phyloP scores from a whole-genome alignment of 2,329 filamentous ascomycete genomes.

The Aspergillus sp. region DNA sequence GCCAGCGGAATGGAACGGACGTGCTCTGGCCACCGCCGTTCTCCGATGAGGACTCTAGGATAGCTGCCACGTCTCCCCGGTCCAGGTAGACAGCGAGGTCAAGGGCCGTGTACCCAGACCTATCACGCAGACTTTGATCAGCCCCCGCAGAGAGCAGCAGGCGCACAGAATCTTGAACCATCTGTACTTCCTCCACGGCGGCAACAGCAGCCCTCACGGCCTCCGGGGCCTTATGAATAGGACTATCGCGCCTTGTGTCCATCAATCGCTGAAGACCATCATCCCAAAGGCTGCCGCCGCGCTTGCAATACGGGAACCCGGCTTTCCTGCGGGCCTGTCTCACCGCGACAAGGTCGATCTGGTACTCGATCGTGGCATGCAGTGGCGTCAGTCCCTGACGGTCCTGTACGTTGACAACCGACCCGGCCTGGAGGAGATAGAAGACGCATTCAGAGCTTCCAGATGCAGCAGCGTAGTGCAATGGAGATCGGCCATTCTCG shows the following conservation, averaged over 20 bases:
- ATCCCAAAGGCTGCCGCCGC: neutral
- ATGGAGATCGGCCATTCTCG: constrained; percentile 7
- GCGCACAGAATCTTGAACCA: neutral
- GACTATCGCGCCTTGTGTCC: neutral
- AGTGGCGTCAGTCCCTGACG: neutral
- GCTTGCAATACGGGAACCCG: neutral
- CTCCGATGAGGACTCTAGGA: neutral
- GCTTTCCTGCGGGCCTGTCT: neutral
- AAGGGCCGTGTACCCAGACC: neutral
- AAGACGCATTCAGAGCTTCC: constrained; percentile 7
- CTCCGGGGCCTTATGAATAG: neutral
- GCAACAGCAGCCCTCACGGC: neutral
- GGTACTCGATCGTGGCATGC: neutral
- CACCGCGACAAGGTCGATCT: neutral
- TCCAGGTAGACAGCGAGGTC: neutral
- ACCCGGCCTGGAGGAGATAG: constrained; percentile 10
- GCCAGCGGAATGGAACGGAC: neutral
- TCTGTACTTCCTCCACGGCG: neutral
- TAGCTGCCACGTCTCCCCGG: neutral
- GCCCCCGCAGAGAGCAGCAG: neutral
- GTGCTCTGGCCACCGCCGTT: neutral
- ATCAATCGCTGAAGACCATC: neutral
- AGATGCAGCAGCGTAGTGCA: constrained; percentile 10
- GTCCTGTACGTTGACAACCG: neutral
- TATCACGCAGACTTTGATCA: neutral